Conservation (phyloP, 768 basidiomycete genomes). For the Xanthoconium stramineum region DNA sequence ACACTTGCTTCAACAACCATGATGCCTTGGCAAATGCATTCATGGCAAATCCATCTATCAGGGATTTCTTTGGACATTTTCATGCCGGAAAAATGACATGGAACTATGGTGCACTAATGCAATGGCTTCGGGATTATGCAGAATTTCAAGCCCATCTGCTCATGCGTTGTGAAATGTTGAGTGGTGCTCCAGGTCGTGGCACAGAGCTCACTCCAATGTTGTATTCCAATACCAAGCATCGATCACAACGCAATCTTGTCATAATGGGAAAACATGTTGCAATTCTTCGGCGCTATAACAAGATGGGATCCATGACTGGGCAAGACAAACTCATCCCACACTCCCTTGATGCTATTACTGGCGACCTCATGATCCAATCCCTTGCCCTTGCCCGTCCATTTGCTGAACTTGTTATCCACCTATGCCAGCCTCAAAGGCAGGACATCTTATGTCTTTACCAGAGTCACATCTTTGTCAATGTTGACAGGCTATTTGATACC, state of each 20-base stretch:
- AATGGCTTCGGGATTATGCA: not conserved
- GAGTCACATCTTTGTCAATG: not conserved
- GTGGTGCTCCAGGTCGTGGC: not conserved
- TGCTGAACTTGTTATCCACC: not conserved
- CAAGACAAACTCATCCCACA: not conserved
- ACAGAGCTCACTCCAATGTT: not conserved
- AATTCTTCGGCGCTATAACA: not conserved
- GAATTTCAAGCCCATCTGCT: not conserved
- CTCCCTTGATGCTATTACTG: not conserved
- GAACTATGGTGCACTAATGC: not conserved
- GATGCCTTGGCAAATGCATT: not conserved
- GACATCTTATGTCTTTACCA: not conserved
- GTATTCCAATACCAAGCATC: not conserved
- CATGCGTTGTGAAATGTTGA: not conserved
- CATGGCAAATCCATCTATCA: not conserved
- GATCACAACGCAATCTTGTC: not conserved
- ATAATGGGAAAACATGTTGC: not conserved
- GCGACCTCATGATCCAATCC: not conserved
- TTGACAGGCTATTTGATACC: not conserved
- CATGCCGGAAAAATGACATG: not conserved
- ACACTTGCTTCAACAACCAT: not conserved
- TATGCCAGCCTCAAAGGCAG: not conserved
- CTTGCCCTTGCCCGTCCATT: not conserved
- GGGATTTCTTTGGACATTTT: not conserved
- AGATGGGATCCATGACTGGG: not conserved